A percentile compares a stretch with the other conserved stretches of the same genome.
Evolutionary conservation across 225 moss, liverwort and hornwort genomes (phyloP).

Genomic region (Sphagnum tenellum): DNA sequence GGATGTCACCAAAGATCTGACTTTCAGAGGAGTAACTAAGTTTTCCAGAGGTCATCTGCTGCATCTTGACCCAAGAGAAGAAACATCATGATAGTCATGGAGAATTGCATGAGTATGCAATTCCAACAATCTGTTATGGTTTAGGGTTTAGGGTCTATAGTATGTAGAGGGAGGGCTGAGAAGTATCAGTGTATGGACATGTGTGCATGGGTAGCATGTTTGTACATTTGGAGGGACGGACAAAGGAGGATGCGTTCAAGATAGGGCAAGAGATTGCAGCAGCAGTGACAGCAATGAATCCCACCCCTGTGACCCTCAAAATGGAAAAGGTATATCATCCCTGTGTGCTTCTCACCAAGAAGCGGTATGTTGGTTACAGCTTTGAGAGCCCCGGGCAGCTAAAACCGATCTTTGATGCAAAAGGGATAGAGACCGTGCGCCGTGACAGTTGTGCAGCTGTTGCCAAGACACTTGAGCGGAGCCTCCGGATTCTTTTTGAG

Average conservation of each 20-base stretch:
- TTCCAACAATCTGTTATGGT: no score
- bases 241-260: slow-evolving; percentile 80
- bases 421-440: slow-evolving; percentile 96
- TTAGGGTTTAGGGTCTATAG: not conserved
- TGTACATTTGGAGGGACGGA: slow-evolving; percentile 86
- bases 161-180: not conserved
- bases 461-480: slow-evolving; percentile 83
- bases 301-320: slow-evolving; percentile 82
- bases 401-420: slow-evolving; percentile 90
- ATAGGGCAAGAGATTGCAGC: slow-evolving; percentile 95
- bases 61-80: no score
- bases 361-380: slow-evolving; percentile 97
- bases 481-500: slow-evolving; percentile 75
- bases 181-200: no score
- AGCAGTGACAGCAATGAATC: slow-evolving; percentile 78
- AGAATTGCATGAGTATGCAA: no score
- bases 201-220: slow-evolving; percentile 58
- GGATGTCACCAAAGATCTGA: no score
- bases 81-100: no score
- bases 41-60: no score
- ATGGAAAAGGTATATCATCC: slow-evolving; percentile 98
- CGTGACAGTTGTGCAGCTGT: slow-evolving; percentile 95
- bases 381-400: slow-evolving; percentile 69
- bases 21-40: no score
- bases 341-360: slow-evolving; percentile 92